Conservation (phyloP, 768 basidiomycete genomes). For the Epithele typhae region DNA sequence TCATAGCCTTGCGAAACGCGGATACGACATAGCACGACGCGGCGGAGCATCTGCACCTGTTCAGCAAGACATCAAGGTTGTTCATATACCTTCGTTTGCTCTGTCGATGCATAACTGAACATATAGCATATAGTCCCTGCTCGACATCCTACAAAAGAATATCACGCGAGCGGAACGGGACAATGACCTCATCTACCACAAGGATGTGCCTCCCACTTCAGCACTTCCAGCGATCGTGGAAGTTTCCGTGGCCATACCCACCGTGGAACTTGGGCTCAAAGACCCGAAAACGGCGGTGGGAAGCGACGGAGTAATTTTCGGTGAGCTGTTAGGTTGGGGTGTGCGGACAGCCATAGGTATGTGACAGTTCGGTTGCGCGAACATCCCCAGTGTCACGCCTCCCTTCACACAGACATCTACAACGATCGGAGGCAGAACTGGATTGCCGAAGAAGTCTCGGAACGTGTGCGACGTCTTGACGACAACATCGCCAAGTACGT, state of each 20-base stretch:
- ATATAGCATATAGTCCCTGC: constrained; percentile 54
- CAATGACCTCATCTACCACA: constrained; percentile 94
- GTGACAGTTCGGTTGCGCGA: constrained; percentile 18
- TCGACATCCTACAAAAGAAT: constrained; percentile 64
- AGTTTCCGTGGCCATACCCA: constrained; percentile 61
- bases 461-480: constrained; percentile 58
- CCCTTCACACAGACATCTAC: constrained; percentile 75
- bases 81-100: not conserved
- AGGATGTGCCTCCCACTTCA: constrained; percentile 72
- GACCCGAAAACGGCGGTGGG: constrained; percentile 56
- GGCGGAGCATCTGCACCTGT: constrained; percentile 60
- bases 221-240: constrained; percentile 62
- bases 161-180: constrained; percentile 76
- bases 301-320: constrained; percentile 60
- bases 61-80: constrained; percentile 75
- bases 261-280: constrained; percentile 47
- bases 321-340: constrained; percentile 79
- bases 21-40: constrained; percentile 60
- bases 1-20: constrained; percentile 61
- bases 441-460: constrained; percentile 62
- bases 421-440: constrained; percentile 73
- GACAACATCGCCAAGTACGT: constrained; percentile 57
- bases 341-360: constrained; percentile 82
- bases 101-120: not conserved
- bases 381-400: not conserved